Evolutionary conservation across 495 filamentous ascomycete genomes (phyloP).

Genomic region (Niebla homalea): DNA sequence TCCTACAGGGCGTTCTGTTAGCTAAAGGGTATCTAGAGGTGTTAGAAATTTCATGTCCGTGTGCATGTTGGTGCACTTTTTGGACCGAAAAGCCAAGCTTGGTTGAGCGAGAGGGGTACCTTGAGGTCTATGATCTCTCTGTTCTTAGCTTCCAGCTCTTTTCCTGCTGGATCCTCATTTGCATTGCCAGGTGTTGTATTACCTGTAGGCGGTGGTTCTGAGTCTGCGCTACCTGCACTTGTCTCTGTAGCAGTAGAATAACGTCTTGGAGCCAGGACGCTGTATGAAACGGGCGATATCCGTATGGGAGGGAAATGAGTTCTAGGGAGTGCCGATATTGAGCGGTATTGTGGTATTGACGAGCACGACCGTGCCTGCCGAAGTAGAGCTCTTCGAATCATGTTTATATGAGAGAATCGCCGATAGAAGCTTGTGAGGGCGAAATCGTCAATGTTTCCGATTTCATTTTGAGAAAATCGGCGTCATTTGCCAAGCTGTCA

Average conservation of each 20-base stretch:
- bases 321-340: neutral
- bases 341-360: neutral
- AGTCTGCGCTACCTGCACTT: conserved; percentile 18
- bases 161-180: conserved; percentile 33
- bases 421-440: neutral
- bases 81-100: neutral
- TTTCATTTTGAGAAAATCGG: conserved; percentile 4
- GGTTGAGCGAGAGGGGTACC: conserved; percentile 34
- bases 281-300: conserved; percentile 1
- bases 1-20: conserved; percentile 43
- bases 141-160: conserved; percentile 72
- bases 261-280: conserved; percentile 2
- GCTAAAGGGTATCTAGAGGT: neutral
- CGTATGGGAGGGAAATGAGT: conserved; percentile 3
- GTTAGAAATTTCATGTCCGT: neutral
- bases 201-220: conserved; percentile 20
- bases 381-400: conserved; percentile 16
- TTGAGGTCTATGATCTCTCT: conserved; percentile 77
- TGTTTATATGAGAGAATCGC: neutral
- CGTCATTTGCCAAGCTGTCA: conserved; percentile 7
- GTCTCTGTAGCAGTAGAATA: conserved; percentile 11
- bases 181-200: conserved; percentile 6
- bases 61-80: neutral
- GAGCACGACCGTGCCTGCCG: neutral
- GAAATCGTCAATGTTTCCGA: neutral